phyloP scores from a whole-genome alignment of 1,284 basidiomycete genomes.

The Pyrrhoderma noxium region DNA sequence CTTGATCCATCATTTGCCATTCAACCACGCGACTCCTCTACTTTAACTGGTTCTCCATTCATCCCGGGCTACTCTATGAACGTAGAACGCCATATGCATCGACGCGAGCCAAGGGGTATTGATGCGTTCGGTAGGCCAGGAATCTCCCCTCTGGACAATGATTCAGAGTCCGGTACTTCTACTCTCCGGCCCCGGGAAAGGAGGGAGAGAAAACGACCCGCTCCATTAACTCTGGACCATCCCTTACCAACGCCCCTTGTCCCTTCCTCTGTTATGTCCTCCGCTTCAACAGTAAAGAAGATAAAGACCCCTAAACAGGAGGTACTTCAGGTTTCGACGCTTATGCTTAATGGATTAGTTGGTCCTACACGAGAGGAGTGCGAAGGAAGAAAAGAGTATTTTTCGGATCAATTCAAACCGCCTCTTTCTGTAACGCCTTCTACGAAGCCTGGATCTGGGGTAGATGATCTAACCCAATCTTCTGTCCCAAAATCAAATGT shows the following conservation, averaged over 20 bases:
- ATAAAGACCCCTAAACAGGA: not conserved
- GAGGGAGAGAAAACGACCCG: constrained; percentile 10
- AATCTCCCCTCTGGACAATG: constrained; percentile 9
- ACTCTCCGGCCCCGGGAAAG: not conserved
- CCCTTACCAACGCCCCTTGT: constrained; percentile 6
- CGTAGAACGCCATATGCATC: constrained; percentile 2
- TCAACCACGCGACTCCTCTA: constrained; percentile 3
- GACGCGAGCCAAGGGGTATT: constrained; percentile 7
- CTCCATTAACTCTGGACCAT: constrained; percentile 13
- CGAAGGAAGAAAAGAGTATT: constrained; percentile 15
- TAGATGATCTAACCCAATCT: too few relatives aligned
- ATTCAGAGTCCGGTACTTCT: not conserved
- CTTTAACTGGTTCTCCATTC: not conserved
- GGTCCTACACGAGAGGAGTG: constrained; percentile 4
- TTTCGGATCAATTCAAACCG: constrained; percentile 10
- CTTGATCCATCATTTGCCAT: constrained; percentile 14
- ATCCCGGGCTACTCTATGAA: constrained; percentile 8
- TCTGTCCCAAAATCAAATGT: too few relatives aligned
- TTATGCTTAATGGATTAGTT: not conserved
- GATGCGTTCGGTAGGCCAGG: constrained; percentile 6
- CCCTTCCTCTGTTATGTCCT: not conserved
- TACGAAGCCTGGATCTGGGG: too few relatives aligned
- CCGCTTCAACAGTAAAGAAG: not conserved
- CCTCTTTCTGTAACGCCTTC: not conserved
- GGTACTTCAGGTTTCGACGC: not conserved